A percentile compares a stretch with the other conserved stretches of the same genome.
Evolutionary conservation across 169 alveolate species (phyloP).

Genomic region (Plasmodium adleri): DNA sequence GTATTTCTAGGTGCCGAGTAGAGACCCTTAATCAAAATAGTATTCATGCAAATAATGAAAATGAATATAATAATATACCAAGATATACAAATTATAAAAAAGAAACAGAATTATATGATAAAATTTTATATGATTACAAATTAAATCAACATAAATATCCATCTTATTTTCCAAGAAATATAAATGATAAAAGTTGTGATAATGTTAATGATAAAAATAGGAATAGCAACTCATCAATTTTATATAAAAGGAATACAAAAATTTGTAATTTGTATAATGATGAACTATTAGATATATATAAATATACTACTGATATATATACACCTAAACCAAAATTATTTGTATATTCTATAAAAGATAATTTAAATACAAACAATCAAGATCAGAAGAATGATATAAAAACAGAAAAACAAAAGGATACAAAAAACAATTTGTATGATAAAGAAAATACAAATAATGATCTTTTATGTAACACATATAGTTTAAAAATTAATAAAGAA

Average conservation of each 20-base stretch:
- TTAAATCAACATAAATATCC: neutral
- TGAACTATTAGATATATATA: constrained; percentile 27
- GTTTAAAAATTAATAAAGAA: constrained; percentile 48
- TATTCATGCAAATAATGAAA: neutral
- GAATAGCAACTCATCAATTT: neutral
- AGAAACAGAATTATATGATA: neutral
- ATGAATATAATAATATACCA: neutral
- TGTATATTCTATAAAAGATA: constrained; percentile 3
- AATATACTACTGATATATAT: constrained; percentile 22
- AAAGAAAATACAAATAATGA: no score
- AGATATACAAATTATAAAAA: neutral
- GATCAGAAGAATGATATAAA: neutral
- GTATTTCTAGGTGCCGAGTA: neutral
- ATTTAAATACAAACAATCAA: neutral
- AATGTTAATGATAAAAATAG: neutral
- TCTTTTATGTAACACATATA: neutral
- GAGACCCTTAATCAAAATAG: neutral
- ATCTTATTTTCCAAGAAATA: no score
- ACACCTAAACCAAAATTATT: constrained; percentile 28
- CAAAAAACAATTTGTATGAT: neutral
- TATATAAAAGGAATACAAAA: neutral
- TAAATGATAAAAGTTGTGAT: no score
- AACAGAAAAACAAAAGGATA: no score
- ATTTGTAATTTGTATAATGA: constrained; percentile 31
- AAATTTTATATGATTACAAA: neutral